Percentiles rank a stretch among this genome's conserved stretches.
phyloP scores from a whole-genome alignment of 192 early-diverging fungal genomes.

The Blastocladiella britannica region DNA sequence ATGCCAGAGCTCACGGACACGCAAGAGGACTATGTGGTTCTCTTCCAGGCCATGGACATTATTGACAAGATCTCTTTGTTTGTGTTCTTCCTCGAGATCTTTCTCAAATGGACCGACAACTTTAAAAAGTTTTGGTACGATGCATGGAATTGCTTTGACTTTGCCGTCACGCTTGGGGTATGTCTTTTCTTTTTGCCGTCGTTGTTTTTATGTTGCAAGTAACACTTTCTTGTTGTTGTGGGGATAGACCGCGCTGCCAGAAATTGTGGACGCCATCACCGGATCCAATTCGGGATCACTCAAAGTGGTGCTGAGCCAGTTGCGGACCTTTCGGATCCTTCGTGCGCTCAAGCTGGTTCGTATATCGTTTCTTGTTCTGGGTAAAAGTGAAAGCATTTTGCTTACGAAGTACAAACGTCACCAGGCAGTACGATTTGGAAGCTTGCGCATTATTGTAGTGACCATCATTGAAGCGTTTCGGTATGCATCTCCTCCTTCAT shows the following conservation, averaged over 20 bases:
- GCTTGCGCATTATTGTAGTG: slow-evolving; percentile 17
- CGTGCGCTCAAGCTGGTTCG: slow-evolving; percentile 15
- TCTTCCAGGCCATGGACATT: slow-evolving; percentile 5
- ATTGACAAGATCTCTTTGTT: slow-evolving; percentile 3
- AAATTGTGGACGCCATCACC: slow-evolving; percentile 6
- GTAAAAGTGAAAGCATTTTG: neutral
- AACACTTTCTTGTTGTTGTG: too few relatives aligned
- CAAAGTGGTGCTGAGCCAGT: neutral
- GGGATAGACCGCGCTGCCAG: slow-evolving; percentile 5
- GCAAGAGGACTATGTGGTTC: slow-evolving; percentile 1
- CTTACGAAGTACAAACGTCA: neutral
- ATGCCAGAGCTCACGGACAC: slow-evolving; percentile 2
- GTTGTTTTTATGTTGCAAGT: too few relatives aligned
- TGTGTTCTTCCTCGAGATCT: slow-evolving; percentile 6
- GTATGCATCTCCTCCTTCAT: neutral
- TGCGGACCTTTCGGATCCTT: slow-evolving; percentile 12
- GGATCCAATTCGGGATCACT: neutral
- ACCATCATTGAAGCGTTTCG: slow-evolving; percentile 23
- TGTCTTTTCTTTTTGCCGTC: neutral
- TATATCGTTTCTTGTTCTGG: neutral
- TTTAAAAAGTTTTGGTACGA: slow-evolving; percentile 5
- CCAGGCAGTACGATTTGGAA: slow-evolving; percentile 10
- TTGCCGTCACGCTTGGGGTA: slow-evolving; percentile 3
- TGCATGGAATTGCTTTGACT: slow-evolving; percentile 7
- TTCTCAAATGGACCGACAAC: slow-evolving; percentile 6